Conservation (phyloP, 1,284 basidiomycete genomes). For the Phlebopus sp. region DNA sequence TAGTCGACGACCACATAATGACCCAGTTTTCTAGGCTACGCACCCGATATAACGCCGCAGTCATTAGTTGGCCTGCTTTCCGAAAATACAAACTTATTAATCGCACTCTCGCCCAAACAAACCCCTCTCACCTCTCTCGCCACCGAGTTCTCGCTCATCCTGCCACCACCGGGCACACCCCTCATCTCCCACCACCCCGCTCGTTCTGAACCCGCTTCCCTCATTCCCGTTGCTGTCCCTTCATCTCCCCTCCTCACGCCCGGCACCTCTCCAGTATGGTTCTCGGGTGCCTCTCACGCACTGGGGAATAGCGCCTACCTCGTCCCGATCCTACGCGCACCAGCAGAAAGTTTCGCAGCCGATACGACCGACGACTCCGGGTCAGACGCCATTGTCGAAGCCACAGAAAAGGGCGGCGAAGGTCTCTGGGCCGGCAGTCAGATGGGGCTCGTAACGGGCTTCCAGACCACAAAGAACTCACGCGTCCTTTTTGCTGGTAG, state of each 20-base stretch:
- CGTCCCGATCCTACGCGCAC: conserved; percentile 79
- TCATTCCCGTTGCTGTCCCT: conserved; percentile 56
- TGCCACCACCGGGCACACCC: conserved; percentile 70
- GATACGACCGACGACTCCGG: conserved; percentile 58
- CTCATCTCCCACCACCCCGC: conserved; percentile 75
- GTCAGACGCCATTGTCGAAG: conserved; percentile 58
- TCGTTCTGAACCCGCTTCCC: conserved; percentile 53
- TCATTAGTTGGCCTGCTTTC: conserved; percentile 72
- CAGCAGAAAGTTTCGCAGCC: conserved; percentile 68
- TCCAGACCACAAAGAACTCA: conserved; percentile 82
- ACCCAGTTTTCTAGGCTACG: conserved; percentile 50
- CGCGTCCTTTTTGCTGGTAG: conserved; percentile 84
- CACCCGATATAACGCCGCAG: conserved; percentile 82
- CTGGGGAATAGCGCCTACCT: conserved; percentile 80
- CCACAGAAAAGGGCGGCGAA: conserved; percentile 69
- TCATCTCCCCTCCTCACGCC: conserved; percentile 45
- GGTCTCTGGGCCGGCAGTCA: conserved; percentile 76
- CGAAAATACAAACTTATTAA: conserved; percentile 78
- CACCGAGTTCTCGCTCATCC: conserved; percentile 72
- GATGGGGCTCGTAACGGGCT: conserved; percentile 79
- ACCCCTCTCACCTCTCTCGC: conserved; percentile 70
- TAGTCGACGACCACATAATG: neutral
- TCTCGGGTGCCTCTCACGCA: conserved; percentile 73
- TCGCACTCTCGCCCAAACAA: conserved; percentile 75
- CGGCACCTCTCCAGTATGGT: conserved; percentile 61